Base-by-base conservation (phyloP, 169 alveolate species). In the Plasmodium coatneyi region DNA sequence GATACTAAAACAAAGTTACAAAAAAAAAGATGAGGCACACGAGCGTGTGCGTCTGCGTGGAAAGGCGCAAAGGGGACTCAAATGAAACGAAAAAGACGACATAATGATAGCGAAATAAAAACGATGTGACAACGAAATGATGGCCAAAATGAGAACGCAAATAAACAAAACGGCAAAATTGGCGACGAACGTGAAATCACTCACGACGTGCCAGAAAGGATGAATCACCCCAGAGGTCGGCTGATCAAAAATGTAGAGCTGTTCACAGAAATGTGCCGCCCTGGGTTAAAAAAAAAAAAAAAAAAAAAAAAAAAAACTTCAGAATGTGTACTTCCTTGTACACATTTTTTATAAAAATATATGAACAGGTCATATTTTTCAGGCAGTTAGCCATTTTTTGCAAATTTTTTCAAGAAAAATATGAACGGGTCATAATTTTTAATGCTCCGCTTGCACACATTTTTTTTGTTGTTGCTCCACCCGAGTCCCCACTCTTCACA, bases 1-100 rank as follows among this genome's bases (percentile, higher is more conserved):
- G 19, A 60, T 36, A 83, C 92, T 39, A 34, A 83, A 83, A 83
- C 92, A 83, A 83, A 39, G 25, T 83, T 70, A 83, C 92, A 49
- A 83, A 66, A 82, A 82, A 32, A 32, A 32, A 60, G 66, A 60
- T 66, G 74, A 34, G 30, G 46, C 41, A 83, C n/a, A 80, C n/a
- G 34, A 25, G 76, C 16, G 36, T 66, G 36, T 25, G 14, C 76
- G 19, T 22, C 76, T 22, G 36, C 76, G 7, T 66, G 60, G 60
- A 49, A n/a, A 25, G 60, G 22, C 14, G 19, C 39, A 22, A 80
- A 46, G 6, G 54, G 54, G 30, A 5, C 46, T 14, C 22, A 14
- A 34, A 32, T 41, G 30, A 78, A 78, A 32, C 46, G 54, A 36
- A 28, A 28, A 30, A 3, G 52, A 78, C 16, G 39, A 78, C 28